A percentile compares a stretch with the other conserved stretches of the same genome.
These are phyloP conservation scores for Sugiyamaella neomexicana DNA, from an alignment of 1,139 yeast genomes.

Conservation along the genomic window DNA sequence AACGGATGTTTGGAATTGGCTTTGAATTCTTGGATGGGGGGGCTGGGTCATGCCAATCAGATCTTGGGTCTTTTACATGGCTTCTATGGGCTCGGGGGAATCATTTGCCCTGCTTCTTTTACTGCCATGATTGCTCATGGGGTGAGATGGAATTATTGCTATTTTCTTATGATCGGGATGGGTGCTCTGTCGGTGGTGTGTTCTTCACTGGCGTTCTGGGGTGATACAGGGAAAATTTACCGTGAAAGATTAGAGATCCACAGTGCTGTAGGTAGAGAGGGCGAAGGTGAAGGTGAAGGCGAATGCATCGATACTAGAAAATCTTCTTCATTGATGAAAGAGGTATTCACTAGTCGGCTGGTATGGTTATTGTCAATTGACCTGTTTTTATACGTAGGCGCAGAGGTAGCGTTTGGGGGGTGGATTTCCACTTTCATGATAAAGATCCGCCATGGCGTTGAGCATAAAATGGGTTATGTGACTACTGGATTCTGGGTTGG, in stretches of 20 bases:
- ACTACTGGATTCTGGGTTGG: conserved; percentile 77
- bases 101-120: conserved; percentile 58
- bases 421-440: conserved; percentile 68
- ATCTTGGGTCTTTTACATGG: conserved; percentile 60
- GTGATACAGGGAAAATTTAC: conserved; percentile 27
- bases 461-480: conserved; percentile 55
- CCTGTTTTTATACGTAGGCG: conserved; percentile 64
- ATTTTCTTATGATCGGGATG: conserved; percentile 49
- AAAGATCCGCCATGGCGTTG: conserved; percentile 53
- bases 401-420: conserved; percentile 68
- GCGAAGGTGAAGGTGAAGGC: conserved; percentile 1
- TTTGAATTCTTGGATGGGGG: conserved; percentile 56
- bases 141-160: conserved; percentile 55
- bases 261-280: neutral
- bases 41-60: conserved; percentile 50
- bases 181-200: conserved; percentile 36
- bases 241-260: conserved; percentile 15
- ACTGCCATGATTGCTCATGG: conserved; percentile 54
- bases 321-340: conserved; percentile 14
- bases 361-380: conserved; percentile 59
- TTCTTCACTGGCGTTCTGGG: conserved; percentile 27
- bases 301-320: neutral
- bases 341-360: conserved; percentile 52
- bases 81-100: conserved; percentile 63
- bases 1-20: conserved; percentile 57